phyloP scores from a whole-genome alignment of 1,284 basidiomycete species.

The Coriolopsis trogii region DNA sequence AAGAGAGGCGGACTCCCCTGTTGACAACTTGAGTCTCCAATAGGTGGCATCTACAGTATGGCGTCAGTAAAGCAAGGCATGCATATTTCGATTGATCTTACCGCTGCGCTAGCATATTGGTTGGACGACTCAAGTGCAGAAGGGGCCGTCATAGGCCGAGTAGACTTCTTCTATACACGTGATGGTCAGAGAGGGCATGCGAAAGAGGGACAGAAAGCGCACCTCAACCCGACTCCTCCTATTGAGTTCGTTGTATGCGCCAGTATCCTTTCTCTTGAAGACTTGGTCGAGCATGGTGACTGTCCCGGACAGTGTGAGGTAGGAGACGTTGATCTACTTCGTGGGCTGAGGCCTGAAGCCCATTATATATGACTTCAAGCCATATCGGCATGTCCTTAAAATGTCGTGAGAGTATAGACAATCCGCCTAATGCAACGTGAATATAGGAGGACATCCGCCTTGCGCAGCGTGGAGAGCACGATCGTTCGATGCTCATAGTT shows the following conservation, averaged over 20 bases:
- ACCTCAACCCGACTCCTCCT: constrained; percentile 14
- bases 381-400: background rate
- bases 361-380: constrained; percentile 4
- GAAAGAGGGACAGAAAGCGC: background rate
- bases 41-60: too few relatives aligned
- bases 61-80: too few relatives aligned
- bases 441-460: constrained; percentile 18
- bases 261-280: constrained; percentile 16
- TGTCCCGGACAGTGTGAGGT: constrained; percentile 4
- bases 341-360: background rate
- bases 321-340: too few relatives aligned
- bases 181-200: background rate
- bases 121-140: background rate
- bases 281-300: constrained; percentile 13
- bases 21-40: too few relatives aligned
- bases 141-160: background rate
- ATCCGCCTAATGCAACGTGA: constrained; percentile 9
- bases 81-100: too few relatives aligned
- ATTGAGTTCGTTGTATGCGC: background rate
- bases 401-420: background rate
- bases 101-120: too few relatives aligned
- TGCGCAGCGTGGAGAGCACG: background rate
- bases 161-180: constrained; percentile 1
- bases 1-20: too few relatives aligned
- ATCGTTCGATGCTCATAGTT: background rate